Conservation (phyloP, 1,139 yeast species). For the Candida sp. region DNA sequence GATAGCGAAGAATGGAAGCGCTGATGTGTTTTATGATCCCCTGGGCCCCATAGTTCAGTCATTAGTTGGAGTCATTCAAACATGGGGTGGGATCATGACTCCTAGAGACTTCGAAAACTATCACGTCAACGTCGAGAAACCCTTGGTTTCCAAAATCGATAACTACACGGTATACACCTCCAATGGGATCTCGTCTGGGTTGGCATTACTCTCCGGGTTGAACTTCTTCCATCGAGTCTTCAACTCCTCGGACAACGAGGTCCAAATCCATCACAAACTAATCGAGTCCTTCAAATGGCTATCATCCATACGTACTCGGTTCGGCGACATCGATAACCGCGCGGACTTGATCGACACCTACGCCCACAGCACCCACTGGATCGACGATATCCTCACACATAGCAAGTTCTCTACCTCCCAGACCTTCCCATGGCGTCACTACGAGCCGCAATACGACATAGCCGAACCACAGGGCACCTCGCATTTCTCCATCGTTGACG, state of each 20-base stretch:
- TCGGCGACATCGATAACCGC: constrained; percentile 62
- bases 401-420: constrained; percentile 52
- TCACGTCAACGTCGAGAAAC: constrained; percentile 55
- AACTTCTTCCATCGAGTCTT: constrained; percentile 53
- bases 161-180: constrained; percentile 64
- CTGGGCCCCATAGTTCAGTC: constrained; percentile 69
- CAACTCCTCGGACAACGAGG: constrained; percentile 20
- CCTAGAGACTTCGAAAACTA: constrained; percentile 69
- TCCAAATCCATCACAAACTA: constrained; percentile 64
- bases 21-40: constrained; percentile 83
- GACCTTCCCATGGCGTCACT: constrained; percentile 74
- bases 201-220: constrained; percentile 79
- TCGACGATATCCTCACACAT: constrained; percentile 44
- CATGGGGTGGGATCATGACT: constrained; percentile 65
- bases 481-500: constrained; percentile 80
- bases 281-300: constrained; percentile 95
- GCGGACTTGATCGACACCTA: constrained; percentile 33
- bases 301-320: constrained; percentile 79
- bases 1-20: constrained; percentile 77
- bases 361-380: constrained; percentile 52
- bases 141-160: constrained; percentile 51
- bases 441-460: constrained; percentile 77
- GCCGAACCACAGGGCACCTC: constrained; percentile 89
- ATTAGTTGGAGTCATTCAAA: constrained; percentile 48
- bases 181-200: constrained; percentile 84